Base-by-base conservation (phyloP, 768 basidiomycete species). In the Vishniacozyma victoriae region DNA sequence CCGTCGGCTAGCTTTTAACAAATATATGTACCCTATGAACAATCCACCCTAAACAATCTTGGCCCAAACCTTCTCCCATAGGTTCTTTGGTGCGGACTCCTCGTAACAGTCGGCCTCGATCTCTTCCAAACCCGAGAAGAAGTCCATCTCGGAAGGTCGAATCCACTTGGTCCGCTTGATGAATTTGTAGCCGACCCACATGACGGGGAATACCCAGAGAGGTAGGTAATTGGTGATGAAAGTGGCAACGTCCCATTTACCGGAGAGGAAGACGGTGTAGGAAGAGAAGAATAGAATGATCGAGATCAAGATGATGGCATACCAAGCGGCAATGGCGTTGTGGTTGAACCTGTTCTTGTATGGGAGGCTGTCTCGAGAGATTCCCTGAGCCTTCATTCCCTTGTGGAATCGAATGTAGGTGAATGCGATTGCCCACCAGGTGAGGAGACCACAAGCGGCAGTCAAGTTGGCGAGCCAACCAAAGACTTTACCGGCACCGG, bases 181-280 rank as follows among this genome's bases (percentile, higher is more conserved):
- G 33, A 84, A 52, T 61, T 79, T 80, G 51, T 82, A 79, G 15
- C 72, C 76, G 29, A 77, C 6, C 71, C 86, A 93, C 29, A 93
- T 64, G 41, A 90, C 44, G 16, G 87, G 87, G 80, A 90, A 60
- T 19, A 58, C 41, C 41, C 46, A 45, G 23, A 52, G 20, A 42
- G 56, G 65, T 36, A 90, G 66, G 70, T 92, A 95, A 69, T 81
- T 87, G 19, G 88, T 89, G 45, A 92, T 77, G 59, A 93, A 92
- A n/a, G 71, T 77, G 24, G 79, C 81, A 3, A 75, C 76, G 22
- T 67, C 64, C 87, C 82, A 84, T 0, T 53, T 50, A 20, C 70
- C 54, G 27, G 11, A 75, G 42, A 82, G 72, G 76, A 83, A 83
- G 35, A 82, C 79, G 35, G 52, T 55, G 57, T 55, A 72, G 24